phyloP scores from a whole-genome alignment of 2,329 filamentous ascomycete genomes.

The Thielaviopsis musarum region DNA sequence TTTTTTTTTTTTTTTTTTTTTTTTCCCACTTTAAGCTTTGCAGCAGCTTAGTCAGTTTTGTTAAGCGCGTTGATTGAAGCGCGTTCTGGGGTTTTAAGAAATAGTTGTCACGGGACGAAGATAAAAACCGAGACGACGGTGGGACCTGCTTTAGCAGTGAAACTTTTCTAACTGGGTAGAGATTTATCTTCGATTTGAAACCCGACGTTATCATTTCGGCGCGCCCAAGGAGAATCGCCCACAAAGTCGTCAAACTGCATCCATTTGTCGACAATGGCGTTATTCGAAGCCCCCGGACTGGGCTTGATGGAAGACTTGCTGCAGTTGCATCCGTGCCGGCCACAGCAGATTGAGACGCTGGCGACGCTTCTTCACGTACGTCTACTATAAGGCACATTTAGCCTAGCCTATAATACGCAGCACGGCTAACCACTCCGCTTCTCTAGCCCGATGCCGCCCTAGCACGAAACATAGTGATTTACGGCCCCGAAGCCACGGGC shows the following conservation, averaged over 20 bases:
- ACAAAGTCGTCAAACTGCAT: not conserved
- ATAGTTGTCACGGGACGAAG: not conserved
- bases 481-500: conserved; percentile 75
- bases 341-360: conserved; percentile 41
- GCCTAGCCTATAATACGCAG: not conserved
- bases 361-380: conserved; percentile 36
- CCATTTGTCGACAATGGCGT: conserved; percentile 12
- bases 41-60: not conserved
- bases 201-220: too few relatives aligned
- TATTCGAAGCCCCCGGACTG: conserved; percentile 38
- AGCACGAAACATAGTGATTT: conserved; percentile 57
- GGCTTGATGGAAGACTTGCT: conserved; percentile 28
- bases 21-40: not conserved
- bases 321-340: conserved; percentile 37
- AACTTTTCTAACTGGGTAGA: not conserved
- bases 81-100: not conserved
- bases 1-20: not conserved
- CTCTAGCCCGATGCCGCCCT: conserved; percentile 46
- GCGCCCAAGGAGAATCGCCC: too few relatives aligned
- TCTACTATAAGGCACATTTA: not conserved
- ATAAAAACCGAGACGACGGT: not conserved
- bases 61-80: not conserved
- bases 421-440: conserved; percentile 13
- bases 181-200: not conserved
- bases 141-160: not conserved